These are phyloP conservation scores for Brettanomyces anomalus DNA, from an alignment of 805 yeast genomes.

Conservation along the genomic window DNA sequence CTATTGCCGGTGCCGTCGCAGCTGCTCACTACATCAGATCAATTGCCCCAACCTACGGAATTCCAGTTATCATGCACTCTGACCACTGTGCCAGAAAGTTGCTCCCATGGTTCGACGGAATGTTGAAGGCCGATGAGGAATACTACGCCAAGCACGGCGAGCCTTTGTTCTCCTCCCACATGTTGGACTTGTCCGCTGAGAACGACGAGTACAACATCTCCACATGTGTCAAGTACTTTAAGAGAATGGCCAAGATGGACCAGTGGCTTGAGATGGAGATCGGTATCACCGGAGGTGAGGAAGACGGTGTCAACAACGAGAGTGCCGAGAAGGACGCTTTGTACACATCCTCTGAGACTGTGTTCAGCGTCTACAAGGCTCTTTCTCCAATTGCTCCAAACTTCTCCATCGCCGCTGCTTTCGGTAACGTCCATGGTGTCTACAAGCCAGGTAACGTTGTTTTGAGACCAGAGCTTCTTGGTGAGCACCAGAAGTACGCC, in stretches of 20 bases:
- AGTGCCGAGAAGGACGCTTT: slow-evolving; percentile 76
- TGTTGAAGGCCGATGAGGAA: slow-evolving; percentile 94
- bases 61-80: slow-evolving; percentile 95
- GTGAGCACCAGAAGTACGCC: slow-evolving; percentile 91
- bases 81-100: slow-evolving; percentile 99
- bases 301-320: slow-evolving; percentile 99
- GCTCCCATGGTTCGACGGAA: slow-evolving; percentile 97
- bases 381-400: slow-evolving; percentile 86
- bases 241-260: slow-evolving; percentile 85
- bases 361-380: slow-evolving; percentile 84
- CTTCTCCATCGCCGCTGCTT: slow-evolving; percentile 99
- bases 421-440: slow-evolving; percentile 99
- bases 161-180: slow-evolving; percentile 97
- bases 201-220: slow-evolving; percentile 91
- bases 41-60: slow-evolving; percentile 91
- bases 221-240: slow-evolving; percentile 90
- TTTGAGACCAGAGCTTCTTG: slow-evolving; percentile 86
- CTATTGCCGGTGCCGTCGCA: slow-evolving; percentile 90
- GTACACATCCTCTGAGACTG: slow-evolving; percentile 95
- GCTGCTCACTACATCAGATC: slow-evolving; percentile 97
- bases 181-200: slow-evolving; percentile 98
- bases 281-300: slow-evolving; percentile 99
- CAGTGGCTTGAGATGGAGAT: slow-evolving; percentile 99
- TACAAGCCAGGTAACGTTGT: slow-evolving; percentile 98
- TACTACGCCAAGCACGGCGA: slow-evolving; percentile 80